Percentiles rank a stretch among this genome's conserved stretches.
Conservation (phyloP, 805 yeast species). For the Wickerhamomyces rabaulensis region DNA sequence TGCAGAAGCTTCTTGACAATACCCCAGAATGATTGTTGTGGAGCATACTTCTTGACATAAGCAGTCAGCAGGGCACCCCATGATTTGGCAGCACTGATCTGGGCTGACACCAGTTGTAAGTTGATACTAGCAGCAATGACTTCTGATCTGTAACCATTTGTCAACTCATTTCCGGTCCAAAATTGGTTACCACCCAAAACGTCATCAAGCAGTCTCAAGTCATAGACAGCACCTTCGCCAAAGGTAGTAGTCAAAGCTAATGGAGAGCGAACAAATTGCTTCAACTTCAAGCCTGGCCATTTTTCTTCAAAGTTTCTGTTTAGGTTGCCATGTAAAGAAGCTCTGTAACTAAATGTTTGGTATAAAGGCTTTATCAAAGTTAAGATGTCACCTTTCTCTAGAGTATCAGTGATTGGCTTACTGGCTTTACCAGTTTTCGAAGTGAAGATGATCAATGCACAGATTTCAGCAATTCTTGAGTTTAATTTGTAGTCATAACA, state of each 20-base stretch:
- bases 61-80: constrained; percentile 77
- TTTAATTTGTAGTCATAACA: constrained; percentile 55
- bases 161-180: constrained; percentile 34
- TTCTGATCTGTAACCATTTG: constrained; percentile 37
- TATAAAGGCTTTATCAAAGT: constrained; percentile 31
- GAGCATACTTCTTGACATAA: constrained; percentile 40
- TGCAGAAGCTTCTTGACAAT: constrained; percentile 46
- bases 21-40: constrained; percentile 28
- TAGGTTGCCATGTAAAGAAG: constrained; percentile 40
- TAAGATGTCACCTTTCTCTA: constrained; percentile 34
- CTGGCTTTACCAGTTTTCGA: constrained; percentile 39
- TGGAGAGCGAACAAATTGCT: constrained; percentile 47
- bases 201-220: constrained; percentile 57
- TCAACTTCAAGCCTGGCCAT: constrained; percentile 43
- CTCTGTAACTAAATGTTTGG: constrained; percentile 41
- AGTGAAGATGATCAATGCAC: constrained; percentile 67
- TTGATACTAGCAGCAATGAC: constrained; percentile 57
- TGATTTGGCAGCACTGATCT: constrained; percentile 63
- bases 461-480: constrained; percentile 68
- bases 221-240: constrained; percentile 51
- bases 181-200: constrained; percentile 39
- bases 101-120: constrained; percentile 59
- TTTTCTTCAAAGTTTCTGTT: constrained; percentile 39
- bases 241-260: constrained; percentile 40
- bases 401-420: constrained; percentile 35